Percentiles rank a stretch among this genome's conserved stretches.
These are phyloP conservation scores for Arxiozyma heterogenica DNA, from an alignment of 1,139 yeast species.

Conservation along the genomic window DNA sequence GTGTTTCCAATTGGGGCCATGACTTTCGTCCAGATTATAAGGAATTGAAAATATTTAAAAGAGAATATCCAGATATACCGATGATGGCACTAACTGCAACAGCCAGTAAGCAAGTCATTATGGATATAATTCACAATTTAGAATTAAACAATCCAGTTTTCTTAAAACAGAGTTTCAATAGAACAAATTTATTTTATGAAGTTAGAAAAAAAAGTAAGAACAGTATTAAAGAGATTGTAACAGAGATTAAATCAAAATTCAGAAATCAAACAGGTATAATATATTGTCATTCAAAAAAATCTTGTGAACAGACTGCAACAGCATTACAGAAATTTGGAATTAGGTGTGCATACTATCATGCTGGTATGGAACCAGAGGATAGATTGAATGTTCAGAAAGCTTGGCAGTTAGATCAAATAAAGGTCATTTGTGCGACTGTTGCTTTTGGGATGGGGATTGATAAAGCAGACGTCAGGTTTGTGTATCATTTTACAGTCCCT, in stretches of 20 bases:
- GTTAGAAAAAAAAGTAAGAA: conserved; percentile 56
- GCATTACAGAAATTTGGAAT: conserved; percentile 54
- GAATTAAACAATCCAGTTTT: conserved; percentile 40
- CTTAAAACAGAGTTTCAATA: conserved; percentile 69
- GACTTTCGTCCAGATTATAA: conserved; percentile 96
- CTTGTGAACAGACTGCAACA: conserved; percentile 76
- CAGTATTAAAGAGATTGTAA: conserved; percentile 52
- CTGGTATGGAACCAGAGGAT: conserved; percentile 80
- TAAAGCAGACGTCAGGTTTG: conserved; percentile 89
- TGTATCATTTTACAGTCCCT: conserved; percentile 82
- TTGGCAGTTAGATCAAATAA: conserved; percentile 72
- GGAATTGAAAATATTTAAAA: conserved; percentile 63
- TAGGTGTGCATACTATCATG: conserved; percentile 74
- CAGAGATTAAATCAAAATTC: conserved; percentile 45
- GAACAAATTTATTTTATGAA: conserved; percentile 77
- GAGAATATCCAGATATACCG: conserved; percentile 69
- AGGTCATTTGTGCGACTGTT: conserved; percentile 88
- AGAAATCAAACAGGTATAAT: conserved; percentile 71
- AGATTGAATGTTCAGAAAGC: conserved; percentile 57
- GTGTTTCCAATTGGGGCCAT: conserved; percentile 99
- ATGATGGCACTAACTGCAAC: conserved; percentile 97
- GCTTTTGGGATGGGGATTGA: conserved; percentile 99
- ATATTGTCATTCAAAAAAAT: conserved; percentile 82
- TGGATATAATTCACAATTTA: conserved; percentile 75
- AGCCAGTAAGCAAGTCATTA: conserved; percentile 82